Percentiles rank a stretch among this genome's conserved stretches.
phyloP scores from a whole-genome alignment of 2,329 filamentous ascomycete species.

The Didymosphaeria variabile region DNA sequence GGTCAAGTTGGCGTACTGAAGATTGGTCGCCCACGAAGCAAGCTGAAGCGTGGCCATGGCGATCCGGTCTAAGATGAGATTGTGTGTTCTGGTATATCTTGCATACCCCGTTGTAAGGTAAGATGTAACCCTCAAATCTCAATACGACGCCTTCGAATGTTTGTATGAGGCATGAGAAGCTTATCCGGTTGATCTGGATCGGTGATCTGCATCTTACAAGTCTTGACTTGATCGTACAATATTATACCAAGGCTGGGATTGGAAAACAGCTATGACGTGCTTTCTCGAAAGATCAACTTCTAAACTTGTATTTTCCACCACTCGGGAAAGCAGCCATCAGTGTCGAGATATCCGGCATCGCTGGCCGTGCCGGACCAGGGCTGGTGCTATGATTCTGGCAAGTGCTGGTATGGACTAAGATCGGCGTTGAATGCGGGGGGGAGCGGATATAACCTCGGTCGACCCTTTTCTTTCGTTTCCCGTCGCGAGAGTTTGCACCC shows the following conservation, averaged over 20 bases:
- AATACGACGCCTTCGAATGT: background rate
- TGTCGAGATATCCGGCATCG: background rate
- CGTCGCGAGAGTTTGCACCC: background rate
- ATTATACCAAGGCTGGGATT: background rate
- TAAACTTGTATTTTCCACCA: background rate
- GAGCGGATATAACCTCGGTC: background rate
- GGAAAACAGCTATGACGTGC: background rate
- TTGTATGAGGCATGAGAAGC: background rate
- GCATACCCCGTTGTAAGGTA: background rate
- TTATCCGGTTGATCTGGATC: too few species aligned
- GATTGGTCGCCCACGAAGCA: conserved; percentile 58
- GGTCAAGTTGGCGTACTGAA: conserved; percentile 55
- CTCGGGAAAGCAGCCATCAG: background rate
- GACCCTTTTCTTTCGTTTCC: background rate
- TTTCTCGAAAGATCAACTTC: background rate
- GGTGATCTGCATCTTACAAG: background rate
- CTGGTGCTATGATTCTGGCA: background rate
- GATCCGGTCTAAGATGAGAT: too few species aligned
- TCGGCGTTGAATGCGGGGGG: background rate
- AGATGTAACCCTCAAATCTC: background rate
- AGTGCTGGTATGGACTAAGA: background rate
- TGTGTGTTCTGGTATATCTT: too few species aligned
- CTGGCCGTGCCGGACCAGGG: background rate
- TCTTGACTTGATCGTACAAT: background rate
- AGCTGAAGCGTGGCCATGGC: conserved; percentile 59